These are phyloP conservation scores for Asterella californica DNA, from an alignment of 225 moss, liverwort and hornwort genomes.

Conservation along the genomic window DNA sequence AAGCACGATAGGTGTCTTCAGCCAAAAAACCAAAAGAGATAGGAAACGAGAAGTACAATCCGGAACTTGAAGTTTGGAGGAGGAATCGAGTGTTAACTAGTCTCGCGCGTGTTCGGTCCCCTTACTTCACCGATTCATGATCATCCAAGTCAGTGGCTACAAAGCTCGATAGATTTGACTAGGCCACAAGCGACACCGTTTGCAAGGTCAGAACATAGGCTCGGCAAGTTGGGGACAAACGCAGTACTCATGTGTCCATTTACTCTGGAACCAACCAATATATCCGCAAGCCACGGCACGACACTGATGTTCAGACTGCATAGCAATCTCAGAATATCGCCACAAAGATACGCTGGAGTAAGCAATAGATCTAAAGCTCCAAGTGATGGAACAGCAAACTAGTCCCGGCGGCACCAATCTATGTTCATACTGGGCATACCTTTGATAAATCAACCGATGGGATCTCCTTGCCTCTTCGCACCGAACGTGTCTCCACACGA, in stretches of 20 bases:
- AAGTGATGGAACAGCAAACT: background rate
- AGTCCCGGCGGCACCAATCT: background rate
- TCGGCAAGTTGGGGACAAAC: background rate
- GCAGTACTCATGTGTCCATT: background rate
- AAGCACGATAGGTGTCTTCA: background rate
- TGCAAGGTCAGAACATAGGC: background rate
- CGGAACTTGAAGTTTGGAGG: background rate
- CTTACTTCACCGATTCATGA: background rate
- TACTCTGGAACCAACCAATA: background rate
- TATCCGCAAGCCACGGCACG: background rate
- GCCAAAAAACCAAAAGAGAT: background rate
- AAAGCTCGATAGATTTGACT: background rate
- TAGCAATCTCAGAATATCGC: background rate
- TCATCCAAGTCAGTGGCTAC: background rate
- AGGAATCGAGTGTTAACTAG: background rate
- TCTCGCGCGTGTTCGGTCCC: background rate
- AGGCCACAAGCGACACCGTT: background rate
- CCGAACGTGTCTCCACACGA: conserved; percentile 1
- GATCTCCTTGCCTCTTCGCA: conserved; percentile 12
- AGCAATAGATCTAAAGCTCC: background rate
- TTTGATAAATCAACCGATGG: conserved; percentile 6
- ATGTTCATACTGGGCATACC: background rate
- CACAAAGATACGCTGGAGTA: background rate
- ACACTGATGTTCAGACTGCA: background rate
- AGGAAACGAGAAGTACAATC: background rate